A percentile compares a stretch with the other conserved stretches of the same genome.
These are phyloP conservation scores for Senna tora DNA, from an alignment of 306 rosid genomes.

Conservation along the genomic window DNA sequence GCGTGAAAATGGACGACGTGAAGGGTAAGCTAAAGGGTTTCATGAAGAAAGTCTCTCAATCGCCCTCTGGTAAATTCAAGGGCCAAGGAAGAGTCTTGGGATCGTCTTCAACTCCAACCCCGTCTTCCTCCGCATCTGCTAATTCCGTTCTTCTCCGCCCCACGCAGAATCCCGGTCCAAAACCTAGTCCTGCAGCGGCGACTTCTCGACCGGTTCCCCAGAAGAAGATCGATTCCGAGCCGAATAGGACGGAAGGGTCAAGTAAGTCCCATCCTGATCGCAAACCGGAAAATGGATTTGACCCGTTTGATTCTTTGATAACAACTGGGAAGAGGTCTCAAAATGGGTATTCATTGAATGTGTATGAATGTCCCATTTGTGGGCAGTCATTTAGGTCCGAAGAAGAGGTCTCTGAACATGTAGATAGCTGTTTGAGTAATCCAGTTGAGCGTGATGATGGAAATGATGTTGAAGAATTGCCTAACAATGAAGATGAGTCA, in stretches of 20 bases:
- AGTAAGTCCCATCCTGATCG: conserved; percentile 39
- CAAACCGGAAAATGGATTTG: conserved; percentile 58
- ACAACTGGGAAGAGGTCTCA: conserved; percentile 73
- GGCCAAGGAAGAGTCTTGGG: conserved; percentile 96
- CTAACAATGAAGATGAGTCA: conserved; percentile 33
- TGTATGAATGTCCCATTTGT: conserved; percentile 85
- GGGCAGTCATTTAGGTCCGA: conserved; percentile 65
- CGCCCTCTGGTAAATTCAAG: conserved; percentile 81
- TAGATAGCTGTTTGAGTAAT: conserved; percentile 58
- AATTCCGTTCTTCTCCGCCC: conserved; percentile 46
- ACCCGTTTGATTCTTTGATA: conserved; percentile 82
- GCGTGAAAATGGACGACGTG: conserved; percentile 68
- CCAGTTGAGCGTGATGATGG: conserved; percentile 25
- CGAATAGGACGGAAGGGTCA: conserved; percentile 21
- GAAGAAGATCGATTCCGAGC: conserved; percentile 30
- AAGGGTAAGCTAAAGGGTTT: conserved; percentile 90
- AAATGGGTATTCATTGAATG: conserved; percentile 63
- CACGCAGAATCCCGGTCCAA: conserved; percentile 41
- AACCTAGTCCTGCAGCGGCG: conserved; percentile 41
- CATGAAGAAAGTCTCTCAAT: conserved; percentile 75
- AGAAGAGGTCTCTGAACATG: conserved; percentile 80
- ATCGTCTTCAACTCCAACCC: conserved; percentile 55
- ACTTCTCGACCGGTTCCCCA: conserved; percentile 45
- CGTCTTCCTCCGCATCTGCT: conserved; percentile 33
- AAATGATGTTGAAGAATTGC: conserved; percentile 33